These are phyloP conservation scores for Chlamydomonas incerta DNA, from an alignment of 139 green algal genomes.

Conservation along the genomic window DNA sequence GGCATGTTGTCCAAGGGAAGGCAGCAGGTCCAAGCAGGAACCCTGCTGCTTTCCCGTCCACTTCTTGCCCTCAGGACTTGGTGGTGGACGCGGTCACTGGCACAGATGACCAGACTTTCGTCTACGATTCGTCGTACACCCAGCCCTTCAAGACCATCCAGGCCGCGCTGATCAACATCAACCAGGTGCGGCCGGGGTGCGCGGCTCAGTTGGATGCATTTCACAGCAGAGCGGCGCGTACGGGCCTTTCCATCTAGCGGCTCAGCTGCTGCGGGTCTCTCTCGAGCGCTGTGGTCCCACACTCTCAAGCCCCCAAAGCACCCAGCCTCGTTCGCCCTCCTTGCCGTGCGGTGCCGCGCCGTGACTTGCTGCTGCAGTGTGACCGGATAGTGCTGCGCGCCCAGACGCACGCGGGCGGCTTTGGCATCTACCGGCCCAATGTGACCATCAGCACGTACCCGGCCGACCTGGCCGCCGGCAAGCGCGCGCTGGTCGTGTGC, in stretches of 20 bases:
- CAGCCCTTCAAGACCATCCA: conserved; percentile 27
- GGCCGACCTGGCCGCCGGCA: background rate
- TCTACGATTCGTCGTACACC: conserved; percentile 24
- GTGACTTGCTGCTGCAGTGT: background rate
- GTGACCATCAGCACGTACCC: conserved; percentile 37
- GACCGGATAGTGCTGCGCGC: conserved; percentile 25
- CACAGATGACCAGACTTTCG: conserved; percentile 21
- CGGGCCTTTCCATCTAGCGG: too few species aligned
- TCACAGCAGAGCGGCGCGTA: too few species aligned
- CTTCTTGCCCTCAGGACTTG: conserved; percentile 27
- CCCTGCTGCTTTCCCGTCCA: too few species aligned
- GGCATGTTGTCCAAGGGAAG: too few species aligned
- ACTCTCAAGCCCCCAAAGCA: too few species aligned
- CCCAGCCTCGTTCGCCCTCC: too few species aligned
- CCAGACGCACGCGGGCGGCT: conserved; percentile 15
- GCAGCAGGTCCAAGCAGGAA: too few species aligned
- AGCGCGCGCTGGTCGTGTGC: conserved; percentile 27
- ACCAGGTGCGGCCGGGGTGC: conserved; percentile 4
- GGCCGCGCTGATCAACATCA: conserved; percentile 2
- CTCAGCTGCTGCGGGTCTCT: too few species aligned
- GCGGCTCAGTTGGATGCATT: too few species aligned
- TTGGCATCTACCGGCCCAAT: conserved; percentile 28
- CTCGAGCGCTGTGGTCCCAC: too few species aligned
- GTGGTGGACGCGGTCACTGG: conserved; percentile 22
- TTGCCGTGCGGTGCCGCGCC: too few species aligned